Base-by-base conservation (phyloP, 2,329 filamentous ascomycete species). In the Fusarium subtropicale region DNA sequence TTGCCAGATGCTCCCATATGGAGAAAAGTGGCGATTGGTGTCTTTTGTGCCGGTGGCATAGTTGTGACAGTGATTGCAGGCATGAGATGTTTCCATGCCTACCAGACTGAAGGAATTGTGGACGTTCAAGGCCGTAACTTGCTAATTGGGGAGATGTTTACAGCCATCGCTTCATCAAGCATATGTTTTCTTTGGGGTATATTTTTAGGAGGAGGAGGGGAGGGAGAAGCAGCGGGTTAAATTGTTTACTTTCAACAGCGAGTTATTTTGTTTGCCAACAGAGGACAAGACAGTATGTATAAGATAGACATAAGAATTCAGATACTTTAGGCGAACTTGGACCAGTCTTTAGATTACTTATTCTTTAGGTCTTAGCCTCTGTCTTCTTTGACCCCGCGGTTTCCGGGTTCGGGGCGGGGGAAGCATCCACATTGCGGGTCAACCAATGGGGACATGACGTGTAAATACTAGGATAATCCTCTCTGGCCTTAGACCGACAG, bases 351-450 rank as follows among this genome's bases (percentile, higher is more conserved):
- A 30, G 28, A 12, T 30, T 22, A 22, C 20, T 30, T 30, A 30
- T 30, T 30, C 28, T 11, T 30, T 30, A 30, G 11, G 20, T 22
- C 20, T 22, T 22, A 22, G 20, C 20, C 20, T 22, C 20, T 22
- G 20, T 22, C 20, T 22, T 22, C 20, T 3, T 22, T 56, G 62
- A 70, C 69, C 71, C 71, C 71, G 69, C 72, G 56, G 71, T 71
- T 51, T 62, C 60, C 48, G 39, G 45, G 50, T 47, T 66, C 13
- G 13, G 48, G 48, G 64, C 53, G 64, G 68, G 67, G 64, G 50
- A 68, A 38, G 42, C 33, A 44, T 44, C 48, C 48, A 51, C 34
- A 28, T 51, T 51, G 34, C 45, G 55, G 59, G 28, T 24, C 66
- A 70, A 51, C 66, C 58, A 69, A 42, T 60, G 59, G 38, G 54